Percentiles rank a stretch among this genome's conserved stretches.
Conservation (phyloP, 164 flowering plant genomes). For the Kalanchoe fedtschenkoi region DNA sequence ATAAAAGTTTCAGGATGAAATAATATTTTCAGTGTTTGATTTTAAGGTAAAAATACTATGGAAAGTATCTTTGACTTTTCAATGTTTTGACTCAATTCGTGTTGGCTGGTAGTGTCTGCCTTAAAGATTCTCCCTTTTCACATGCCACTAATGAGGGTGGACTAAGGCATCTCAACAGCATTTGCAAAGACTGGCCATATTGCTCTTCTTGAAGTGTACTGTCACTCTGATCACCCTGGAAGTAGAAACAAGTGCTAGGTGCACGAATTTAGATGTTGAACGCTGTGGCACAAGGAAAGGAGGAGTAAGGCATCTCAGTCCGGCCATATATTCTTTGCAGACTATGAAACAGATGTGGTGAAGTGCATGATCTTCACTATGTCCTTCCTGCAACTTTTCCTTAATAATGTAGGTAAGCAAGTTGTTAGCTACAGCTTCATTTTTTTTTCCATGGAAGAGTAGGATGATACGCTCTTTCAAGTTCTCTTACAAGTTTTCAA, state of each 20-base stretch:
- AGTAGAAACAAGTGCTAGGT: slow-evolving; percentile 16
- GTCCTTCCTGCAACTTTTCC: slow-evolving; percentile 54
- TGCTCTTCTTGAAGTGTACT: slow-evolving; percentile 64
- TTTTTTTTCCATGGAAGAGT: slow-evolving; percentile 3
- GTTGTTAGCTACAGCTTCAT: background rate
- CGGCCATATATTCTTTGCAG: slow-evolving; percentile 24
- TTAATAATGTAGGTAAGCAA: slow-evolving; percentile 52
- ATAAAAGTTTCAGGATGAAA: too few relatives aligned
- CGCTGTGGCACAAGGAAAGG: slow-evolving; percentile 28
- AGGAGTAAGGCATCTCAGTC: too few relatives aligned
- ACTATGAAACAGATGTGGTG: slow-evolving; percentile 18
- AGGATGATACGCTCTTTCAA: slow-evolving; percentile 84
- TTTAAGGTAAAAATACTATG: too few relatives aligned
- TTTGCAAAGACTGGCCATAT: slow-evolving; percentile 54
- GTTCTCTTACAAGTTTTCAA: slow-evolving; percentile 56
- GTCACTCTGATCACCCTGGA: slow-evolving; percentile 29
- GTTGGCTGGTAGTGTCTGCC: slow-evolving; percentile 17
- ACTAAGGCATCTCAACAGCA: slow-evolving; percentile 21
- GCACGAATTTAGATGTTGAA: slow-evolving; percentile 14
- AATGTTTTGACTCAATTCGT: slow-evolving; percentile 16
- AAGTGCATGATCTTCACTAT: slow-evolving; percentile 34
- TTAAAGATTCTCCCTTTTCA: slow-evolving; percentile 72
- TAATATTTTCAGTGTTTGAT: too few relatives aligned
- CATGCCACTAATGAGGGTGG: slow-evolving; percentile 19
- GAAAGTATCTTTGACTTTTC: too few relatives aligned